These are phyloP conservation scores for Chamaenerion angustifolium DNA, from an alignment of 345 rosid species.

Conservation along the genomic window DNA sequence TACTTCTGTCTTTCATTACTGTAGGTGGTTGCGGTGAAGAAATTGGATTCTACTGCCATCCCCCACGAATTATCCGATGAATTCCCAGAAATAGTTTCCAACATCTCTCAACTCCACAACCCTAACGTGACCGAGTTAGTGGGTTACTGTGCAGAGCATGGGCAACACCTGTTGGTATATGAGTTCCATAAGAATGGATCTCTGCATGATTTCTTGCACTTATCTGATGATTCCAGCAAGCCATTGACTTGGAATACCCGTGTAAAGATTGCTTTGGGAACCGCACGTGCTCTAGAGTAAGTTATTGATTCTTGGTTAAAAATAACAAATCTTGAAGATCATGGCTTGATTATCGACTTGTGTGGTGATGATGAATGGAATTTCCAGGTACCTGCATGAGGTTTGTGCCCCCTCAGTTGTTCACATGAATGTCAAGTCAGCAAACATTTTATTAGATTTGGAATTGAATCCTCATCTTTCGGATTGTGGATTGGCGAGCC, in stretches of 20 bases:
- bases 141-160: conserved; percentile 94
- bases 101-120: conserved; percentile 68
- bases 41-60: conserved; percentile 67
- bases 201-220: conserved; percentile 66
- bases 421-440: conserved; percentile 84
- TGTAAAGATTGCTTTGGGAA: conserved; percentile 89
- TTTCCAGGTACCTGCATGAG: conserved; percentile 88
- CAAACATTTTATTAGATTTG: conserved; percentile 67
- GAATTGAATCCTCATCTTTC: conserved; percentile 94
- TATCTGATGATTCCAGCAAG: conserved; percentile 62
- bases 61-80: conserved; percentile 54
- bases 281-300: conserved; percentile 95
- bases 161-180: conserved; percentile 79
- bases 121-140: conserved; percentile 77
- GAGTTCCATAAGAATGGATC: conserved; percentile 88
- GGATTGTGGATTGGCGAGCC: conserved; percentile 79
- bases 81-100: conserved; percentile 69
- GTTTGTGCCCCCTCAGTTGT: conserved; percentile 81
- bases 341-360: too few species aligned
- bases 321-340: neutral
- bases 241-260: conserved; percentile 93
- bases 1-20: conserved; percentile 5
- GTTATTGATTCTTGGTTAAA: conserved; percentile 2
- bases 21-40: conserved; percentile 91
- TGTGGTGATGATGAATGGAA: neutral